Conservation (phyloP, 2,329 filamentous ascomycete genomes). For the Hypomyces perniciosus region DNA sequence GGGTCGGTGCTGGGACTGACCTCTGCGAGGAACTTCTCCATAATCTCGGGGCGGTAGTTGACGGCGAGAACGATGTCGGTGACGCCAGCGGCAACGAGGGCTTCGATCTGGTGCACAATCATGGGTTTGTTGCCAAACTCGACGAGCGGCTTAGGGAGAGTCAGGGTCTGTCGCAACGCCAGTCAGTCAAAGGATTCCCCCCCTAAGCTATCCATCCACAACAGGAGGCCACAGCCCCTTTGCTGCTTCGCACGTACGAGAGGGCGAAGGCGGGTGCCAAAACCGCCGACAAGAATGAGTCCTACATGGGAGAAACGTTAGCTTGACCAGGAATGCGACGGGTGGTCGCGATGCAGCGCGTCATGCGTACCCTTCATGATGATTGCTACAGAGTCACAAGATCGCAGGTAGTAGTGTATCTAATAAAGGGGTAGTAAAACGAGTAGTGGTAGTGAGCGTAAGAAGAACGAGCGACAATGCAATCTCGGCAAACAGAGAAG, state of each 20-base stretch:
- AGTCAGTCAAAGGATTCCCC: constrained; percentile 17
- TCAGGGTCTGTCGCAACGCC: constrained; percentile 64
- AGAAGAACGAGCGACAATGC: constrained; percentile 14
- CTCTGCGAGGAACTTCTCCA: constrained; percentile 90
- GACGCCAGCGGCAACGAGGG: constrained; percentile 85
- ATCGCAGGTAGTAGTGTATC: background rate
- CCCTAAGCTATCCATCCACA: background rate
- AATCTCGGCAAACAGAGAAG: constrained; percentile 6
- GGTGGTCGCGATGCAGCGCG: background rate
- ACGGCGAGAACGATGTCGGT: constrained; percentile 97
- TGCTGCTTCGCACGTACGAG: constrained; percentile 55
- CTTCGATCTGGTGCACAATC: constrained; percentile 97
- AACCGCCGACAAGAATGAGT: constrained; percentile 98
- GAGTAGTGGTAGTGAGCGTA: constrained; percentile 12
- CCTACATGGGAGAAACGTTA: constrained; percentile 46
- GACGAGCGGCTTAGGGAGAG: constrained; percentile 92
- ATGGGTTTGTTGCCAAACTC: constrained; percentile 99
- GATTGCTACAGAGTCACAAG: constrained; percentile 15
- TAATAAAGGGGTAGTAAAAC: constrained; percentile 2
- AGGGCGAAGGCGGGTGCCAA: constrained; percentile 94
- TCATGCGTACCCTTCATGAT: constrained; percentile 32
- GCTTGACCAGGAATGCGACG: constrained; percentile 5
- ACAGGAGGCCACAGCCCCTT: constrained; percentile 4
- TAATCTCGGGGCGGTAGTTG: constrained; percentile 97
- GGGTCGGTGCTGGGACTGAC: constrained; percentile 37